Percentiles rank a stretch among this genome's conserved stretches.
Conservation (phyloP, 345 rosid genomes). For the Eucalyptus curtisii region DNA sequence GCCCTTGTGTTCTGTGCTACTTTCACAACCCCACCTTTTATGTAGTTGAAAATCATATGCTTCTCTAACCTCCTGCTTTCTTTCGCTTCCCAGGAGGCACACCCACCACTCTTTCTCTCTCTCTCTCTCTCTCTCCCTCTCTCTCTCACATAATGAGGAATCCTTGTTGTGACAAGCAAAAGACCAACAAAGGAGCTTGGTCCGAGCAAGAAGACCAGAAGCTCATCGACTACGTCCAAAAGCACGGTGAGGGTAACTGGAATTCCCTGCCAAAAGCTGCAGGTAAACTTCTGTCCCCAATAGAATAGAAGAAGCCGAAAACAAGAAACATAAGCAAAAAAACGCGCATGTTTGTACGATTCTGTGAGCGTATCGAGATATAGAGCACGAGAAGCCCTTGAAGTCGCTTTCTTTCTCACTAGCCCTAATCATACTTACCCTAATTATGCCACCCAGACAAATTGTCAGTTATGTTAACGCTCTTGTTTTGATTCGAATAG, state of each 20-base stretch:
- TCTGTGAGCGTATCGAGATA: not conserved
- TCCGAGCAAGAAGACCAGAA: constrained; percentile 14
- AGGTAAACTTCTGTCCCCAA: not conserved
- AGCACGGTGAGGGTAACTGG: constrained; percentile 24
- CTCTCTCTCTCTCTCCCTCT: not conserved
- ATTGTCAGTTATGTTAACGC: not conserved
- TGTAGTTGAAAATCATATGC: not conserved
- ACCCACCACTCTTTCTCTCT: not conserved
- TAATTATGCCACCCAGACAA: not conserved
- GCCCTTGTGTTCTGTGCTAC: not conserved
- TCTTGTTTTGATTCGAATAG: not conserved
- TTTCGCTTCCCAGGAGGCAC: not conserved
- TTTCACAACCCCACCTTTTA: not conserved
- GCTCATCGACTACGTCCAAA: constrained; percentile 9
- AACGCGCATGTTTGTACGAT: not conserved
- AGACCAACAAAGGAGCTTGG: constrained; percentile 13
- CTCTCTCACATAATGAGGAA: constrained; percentile 7
- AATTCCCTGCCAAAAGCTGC: constrained; percentile 14
- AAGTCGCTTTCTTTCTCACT: not conserved
- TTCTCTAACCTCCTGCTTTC: not conserved
- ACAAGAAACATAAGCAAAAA: not conserved
- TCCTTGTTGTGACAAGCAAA: not conserved
- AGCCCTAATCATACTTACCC: not conserved
- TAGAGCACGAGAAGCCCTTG: not conserved
- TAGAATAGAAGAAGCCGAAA: not conserved